Conservation (phyloP, 257 asterid species). For the Solanum bulbocastanum region DNA sequence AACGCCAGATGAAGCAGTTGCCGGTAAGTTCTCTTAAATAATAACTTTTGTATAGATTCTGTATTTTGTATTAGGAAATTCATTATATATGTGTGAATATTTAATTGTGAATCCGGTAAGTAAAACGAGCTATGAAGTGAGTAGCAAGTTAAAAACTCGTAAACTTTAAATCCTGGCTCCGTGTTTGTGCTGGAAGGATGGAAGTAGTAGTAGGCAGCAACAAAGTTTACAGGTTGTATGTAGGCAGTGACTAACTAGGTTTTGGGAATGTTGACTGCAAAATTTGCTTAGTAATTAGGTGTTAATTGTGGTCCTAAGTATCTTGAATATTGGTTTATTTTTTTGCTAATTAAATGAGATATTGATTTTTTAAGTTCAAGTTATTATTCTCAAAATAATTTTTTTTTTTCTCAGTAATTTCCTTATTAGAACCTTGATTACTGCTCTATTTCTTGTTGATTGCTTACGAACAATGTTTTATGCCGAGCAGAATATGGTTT, state of each 20-base stretch:
- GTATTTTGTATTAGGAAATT: neutral
- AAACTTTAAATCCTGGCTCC: neutral
- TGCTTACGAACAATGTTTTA: neutral
- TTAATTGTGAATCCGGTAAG: neutral
- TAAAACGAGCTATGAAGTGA: neutral
- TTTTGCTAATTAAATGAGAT: neutral
- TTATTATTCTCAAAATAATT: too few relatives aligned
- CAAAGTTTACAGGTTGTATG: neutral
- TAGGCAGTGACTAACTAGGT: neutral
- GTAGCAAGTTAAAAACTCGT: neutral
- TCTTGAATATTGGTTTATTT: neutral
- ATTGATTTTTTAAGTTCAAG: too few relatives aligned
- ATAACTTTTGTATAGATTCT: neutral
- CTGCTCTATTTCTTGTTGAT: neutral
- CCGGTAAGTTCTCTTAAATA: slow-evolving; percentile 26
- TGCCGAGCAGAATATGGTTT: neutral
- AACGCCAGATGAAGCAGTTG: slow-evolving; percentile 21
- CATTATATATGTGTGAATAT: neutral
- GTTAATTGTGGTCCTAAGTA: neutral
- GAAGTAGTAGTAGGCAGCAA: neutral
- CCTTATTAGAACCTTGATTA: neutral
- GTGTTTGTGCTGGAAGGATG: too few relatives aligned
- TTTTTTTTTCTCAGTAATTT: neutral
- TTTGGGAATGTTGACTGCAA: neutral
- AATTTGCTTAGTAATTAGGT: neutral